Base-by-base conservation (phyloP, 2,329 filamentous ascomycete genomes). In the Pseudogymnoascus verrucosus region DNA sequence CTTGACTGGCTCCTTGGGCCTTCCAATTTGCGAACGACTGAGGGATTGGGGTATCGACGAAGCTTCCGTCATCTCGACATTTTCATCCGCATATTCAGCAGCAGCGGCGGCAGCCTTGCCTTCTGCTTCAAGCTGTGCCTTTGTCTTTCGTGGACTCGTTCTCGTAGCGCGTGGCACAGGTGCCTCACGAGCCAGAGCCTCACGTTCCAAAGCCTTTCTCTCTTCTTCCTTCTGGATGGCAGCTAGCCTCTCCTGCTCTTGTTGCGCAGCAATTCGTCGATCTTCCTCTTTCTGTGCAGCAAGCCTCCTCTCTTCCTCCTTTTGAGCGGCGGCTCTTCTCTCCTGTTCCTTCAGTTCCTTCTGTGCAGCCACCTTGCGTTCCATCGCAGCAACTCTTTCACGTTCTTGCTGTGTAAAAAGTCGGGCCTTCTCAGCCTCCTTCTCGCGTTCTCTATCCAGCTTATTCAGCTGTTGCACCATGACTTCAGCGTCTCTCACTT, bases 361-460 rank as follows among this genome's bases (percentile, higher is more conserved):
- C 59, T 61, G 59, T 5, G 79, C 77, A 1, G 78, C 76, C 40
- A 82, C 69, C 65, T 83, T 76, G 66, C 80, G 80, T 73, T 85
- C 83, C 80, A 83, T 78, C 1, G 76, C 75, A 36, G 78, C 78
- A 47, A 81, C 76, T 66, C 76, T 80, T 67, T 86, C 83, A 67
- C 84, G 82, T 66, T 86, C 83, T 28, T 61, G 59, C 67, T 84
- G 77, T 71, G 78, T 84, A 66, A 83, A 84, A 2, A 82, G 76
- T 14, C 79, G 78, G 5, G 84, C 89, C 72, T 89, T 90, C 68
- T 88, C 84, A 5, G 87, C 81, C 71, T 91, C 88, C 74, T 89
- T 88, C 68, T 87, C 84, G 7, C 88, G 84, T 47, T 82, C 84
- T 70, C 87, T 89, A 67, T 89, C 86, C 2, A 89, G 77, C 70